phyloP scores from a whole-genome alignment of 495 filamentous ascomycete genomes.

The Astrothelium subdiscretum region DNA sequence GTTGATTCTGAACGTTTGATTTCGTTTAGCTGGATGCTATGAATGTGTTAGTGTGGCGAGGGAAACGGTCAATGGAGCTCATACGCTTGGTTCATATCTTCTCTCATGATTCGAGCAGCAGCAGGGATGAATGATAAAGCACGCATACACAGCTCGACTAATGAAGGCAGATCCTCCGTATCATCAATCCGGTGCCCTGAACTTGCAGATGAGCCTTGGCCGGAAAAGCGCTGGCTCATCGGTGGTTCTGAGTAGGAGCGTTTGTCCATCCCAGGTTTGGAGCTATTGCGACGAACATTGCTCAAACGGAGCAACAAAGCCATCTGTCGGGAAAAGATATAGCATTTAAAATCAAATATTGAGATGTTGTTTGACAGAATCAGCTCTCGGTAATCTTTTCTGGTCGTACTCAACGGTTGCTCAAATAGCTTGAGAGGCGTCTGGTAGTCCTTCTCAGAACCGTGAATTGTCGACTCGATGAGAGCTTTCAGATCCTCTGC shows the following conservation, averaged over 20 bases:
- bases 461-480: slow-evolving; percentile 10
- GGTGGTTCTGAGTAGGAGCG: neutral
- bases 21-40: neutral
- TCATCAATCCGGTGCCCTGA: slow-evolving; percentile 4
- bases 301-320: slow-evolving; percentile 71
- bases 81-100: slow-evolving; percentile 48
- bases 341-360: slow-evolving; percentile 91
- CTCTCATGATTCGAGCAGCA: slow-evolving; percentile 62
- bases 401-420: slow-evolving; percentile 53
- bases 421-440: slow-evolving; percentile 18
- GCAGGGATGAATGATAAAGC: slow-evolving; percentile 71
- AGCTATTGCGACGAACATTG: slow-evolving; percentile 35
- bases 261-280: slow-evolving; percentile 1
- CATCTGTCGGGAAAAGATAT: slow-evolving; percentile 85
- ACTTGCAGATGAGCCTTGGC: slow-evolving; percentile 2
- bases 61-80: neutral
- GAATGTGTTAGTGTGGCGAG: neutral
- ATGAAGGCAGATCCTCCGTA: slow-evolving; percentile 56
- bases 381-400: slow-evolving; percentile 79
- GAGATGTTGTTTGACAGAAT: slow-evolving; percentile 95
- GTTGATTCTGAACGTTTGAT: slow-evolving; percentile 24
- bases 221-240: neutral
- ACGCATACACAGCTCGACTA: slow-evolving; percentile 70
- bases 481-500: slow-evolving; percentile 55
- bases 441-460: slow-evolving; percentile 1